These are phyloP conservation scores for Clarireedia monteithiana DNA, from an alignment of 2,329 filamentous ascomycete species.

Conservation along the genomic window DNA sequence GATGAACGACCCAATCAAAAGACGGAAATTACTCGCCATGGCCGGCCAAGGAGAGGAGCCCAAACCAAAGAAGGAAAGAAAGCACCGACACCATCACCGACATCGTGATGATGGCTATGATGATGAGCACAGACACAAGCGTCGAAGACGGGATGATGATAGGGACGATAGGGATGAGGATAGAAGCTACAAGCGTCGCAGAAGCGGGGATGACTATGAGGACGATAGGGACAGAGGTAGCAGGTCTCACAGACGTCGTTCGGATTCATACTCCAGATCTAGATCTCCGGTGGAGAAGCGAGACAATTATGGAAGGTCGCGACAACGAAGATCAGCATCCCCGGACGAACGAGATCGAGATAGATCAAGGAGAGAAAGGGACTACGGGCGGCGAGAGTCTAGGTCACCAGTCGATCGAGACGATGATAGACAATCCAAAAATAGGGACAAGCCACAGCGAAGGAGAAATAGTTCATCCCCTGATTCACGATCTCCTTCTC, in stretches of 20 bases:
- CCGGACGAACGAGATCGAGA: conserved; percentile 23
- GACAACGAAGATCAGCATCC: conserved; percentile 23
- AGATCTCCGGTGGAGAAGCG: conserved; percentile 15
- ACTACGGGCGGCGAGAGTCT: conserved; percentile 13
- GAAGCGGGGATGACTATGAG: conserved; percentile 21
- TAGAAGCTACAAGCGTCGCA: conserved; percentile 39
- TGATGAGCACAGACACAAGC: conserved; percentile 37
- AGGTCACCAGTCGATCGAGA: conserved; percentile 4
- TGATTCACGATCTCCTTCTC: conserved; percentile 32
- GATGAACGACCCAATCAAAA: conserved; percentile 68
- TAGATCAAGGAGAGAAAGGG: conserved; percentile 14
- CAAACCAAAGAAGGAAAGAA: conserved; percentile 38
- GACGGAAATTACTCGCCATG: conserved; percentile 57
- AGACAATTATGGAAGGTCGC: conserved; percentile 17
- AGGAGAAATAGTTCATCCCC: conserved; percentile 24
- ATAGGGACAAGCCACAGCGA: neutral
- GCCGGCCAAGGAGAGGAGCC: conserved; percentile 48
- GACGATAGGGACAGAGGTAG: conserved; percentile 24
- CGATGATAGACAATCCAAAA: neutral
- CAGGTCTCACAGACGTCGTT: conserved; percentile 35
- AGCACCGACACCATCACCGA: conserved; percentile 33
- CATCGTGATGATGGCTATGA: conserved; percentile 29
- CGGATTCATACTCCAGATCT: conserved; percentile 29
- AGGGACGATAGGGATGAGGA: conserved; percentile 31
- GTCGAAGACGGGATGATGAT: conserved; percentile 30